Base-by-base conservation (phyloP, 2,329 filamentous ascomycete species). In the Colletotrichum cordylinicola region DNA sequence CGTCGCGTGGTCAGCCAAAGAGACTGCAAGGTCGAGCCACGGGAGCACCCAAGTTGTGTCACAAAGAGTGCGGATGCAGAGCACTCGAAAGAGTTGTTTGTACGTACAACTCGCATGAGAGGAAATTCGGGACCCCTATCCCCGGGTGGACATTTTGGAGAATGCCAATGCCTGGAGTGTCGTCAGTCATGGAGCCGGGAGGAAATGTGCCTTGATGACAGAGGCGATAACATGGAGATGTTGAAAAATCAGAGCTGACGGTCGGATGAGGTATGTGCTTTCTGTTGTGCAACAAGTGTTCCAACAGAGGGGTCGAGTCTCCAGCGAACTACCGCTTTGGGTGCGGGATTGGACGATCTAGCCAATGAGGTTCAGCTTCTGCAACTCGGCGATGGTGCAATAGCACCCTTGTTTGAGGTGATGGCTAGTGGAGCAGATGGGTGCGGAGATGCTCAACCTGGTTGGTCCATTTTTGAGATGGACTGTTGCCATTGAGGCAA, bases 361-460 rank as follows among this genome's bases (percentile, higher is more conserved):
- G 8, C 76, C 76, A 77, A 73, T 77, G 61, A 24, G 8, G 10
- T 70, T 76, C 37, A 77, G 76, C 76, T 77, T 76, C 70, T 33
- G 73, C 69, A 76, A 76, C 68, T 61, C 62, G 43, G 66, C 73
- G 76, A 77, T 77, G 75, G 75, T 76, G 75, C 75, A 76, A 77
- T 77, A 71, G 43, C 31, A 76, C 48, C 75, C 73, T 72, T 58
- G 73, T 67, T 76, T 77, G 76, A 77, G 67, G 76, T 68, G 67
- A 77, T 77, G 58, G 24, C 39, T 27, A 73, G 73, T 75, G 73
- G 73, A 21, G 70, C 6, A 16, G 9, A 43, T 24, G 43, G 68
- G 43, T 60, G 56, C 73, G 33, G 56, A 73, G 70, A 73, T 75
- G 70, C 70, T 72, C 73, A 67, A 67, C 37, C 55, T 72, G 73